Evolutionary conservation across 2,329 filamentous ascomycete genomes (phyloP), one percentile per base, ranked within the genome.

Genomic region (Colletotrichum lindemuthianum): DNA sequence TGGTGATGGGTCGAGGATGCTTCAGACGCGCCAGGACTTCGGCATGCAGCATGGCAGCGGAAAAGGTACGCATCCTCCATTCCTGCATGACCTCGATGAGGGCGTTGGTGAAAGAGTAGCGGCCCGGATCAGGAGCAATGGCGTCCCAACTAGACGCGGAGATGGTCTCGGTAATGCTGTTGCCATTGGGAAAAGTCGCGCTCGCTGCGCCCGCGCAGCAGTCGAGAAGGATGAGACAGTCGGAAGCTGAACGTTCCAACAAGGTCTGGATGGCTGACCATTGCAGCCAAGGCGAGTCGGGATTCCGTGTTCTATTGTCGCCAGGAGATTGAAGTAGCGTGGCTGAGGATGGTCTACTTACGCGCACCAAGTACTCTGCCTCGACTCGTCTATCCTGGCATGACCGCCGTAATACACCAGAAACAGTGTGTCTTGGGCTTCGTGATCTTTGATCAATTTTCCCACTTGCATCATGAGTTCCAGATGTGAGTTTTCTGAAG

Each of bases 131-230:
- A 0, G 86, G 85, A 10, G 86, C 85, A 55, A 86, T 87, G 47
- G 85, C 84, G 63, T 88, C 85, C 85, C 85, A 88, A 56, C 85
- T 87, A 2, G 85, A 88, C 4, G 86, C 86, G 6, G 85, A 88
- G 67, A 88, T 88, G 8, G 85, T 87, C 73, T 88, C 86, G 3
- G 85, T 88, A 68, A 86, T 86, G 71, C 84, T 87, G 67, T 81
- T 81, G 15, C 86, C 85, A 15, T 80, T 86, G 6, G 84, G 82
- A 55, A 87, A 87, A 0, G 85, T 86, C 12, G 85, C 85, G 65
- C 85, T 87, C 48, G 86, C 86, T 44, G 86, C 86, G 11, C 85
- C 85, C 7, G 86, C 85, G 69, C 86, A 88, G 69, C 86, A 88
- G 70, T 88, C 86, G 12, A 88, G 73, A 1, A 88, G 77, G 58